phyloP scores from a whole-genome alignment of 371 early-diverging fungal genomes.

The Rhizopus arrhizus region DNA sequence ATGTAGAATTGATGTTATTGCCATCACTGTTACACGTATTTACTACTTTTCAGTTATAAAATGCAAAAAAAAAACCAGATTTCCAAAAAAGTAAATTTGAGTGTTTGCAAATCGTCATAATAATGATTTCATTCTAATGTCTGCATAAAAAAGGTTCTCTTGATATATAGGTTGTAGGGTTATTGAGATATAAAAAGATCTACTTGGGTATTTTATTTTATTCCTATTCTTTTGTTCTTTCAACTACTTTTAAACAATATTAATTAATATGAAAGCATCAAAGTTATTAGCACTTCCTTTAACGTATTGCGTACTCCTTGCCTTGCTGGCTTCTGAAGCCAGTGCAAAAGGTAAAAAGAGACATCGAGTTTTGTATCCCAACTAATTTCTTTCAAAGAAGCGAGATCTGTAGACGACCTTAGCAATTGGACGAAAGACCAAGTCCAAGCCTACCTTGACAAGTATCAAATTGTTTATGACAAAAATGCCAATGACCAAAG shows the following conservation, averaged over 20 bases:
- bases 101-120: not conserved
- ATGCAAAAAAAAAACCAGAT: not conserved
- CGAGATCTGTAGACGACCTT: constrained; percentile 18
- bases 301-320: constrained; percentile 17
- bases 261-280: not conserved
- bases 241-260: not conserved
- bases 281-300: constrained; percentile 19
- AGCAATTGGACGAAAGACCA: constrained; percentile 35
- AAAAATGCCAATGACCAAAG: constrained; percentile 24
- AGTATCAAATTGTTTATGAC: constrained; percentile 40
- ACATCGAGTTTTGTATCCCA: not conserved
- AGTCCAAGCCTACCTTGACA: constrained; percentile 30
- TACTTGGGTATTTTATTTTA: too few species aligned
- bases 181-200: not conserved
- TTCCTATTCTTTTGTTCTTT: not conserved
- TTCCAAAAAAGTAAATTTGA: not conserved
- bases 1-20: not conserved
- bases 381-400: not conserved
- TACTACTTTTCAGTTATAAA: not conserved
- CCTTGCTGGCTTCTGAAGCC: constrained; percentile 17
- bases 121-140: constrained; percentile 1
- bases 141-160: not conserved
- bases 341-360: constrained; percentile 25
- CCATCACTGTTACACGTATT: not conserved
- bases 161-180: too few species aligned